Base-by-base conservation (phyloP, 2,329 filamentous ascomycete species). In the Hortaea sp. region DNA sequence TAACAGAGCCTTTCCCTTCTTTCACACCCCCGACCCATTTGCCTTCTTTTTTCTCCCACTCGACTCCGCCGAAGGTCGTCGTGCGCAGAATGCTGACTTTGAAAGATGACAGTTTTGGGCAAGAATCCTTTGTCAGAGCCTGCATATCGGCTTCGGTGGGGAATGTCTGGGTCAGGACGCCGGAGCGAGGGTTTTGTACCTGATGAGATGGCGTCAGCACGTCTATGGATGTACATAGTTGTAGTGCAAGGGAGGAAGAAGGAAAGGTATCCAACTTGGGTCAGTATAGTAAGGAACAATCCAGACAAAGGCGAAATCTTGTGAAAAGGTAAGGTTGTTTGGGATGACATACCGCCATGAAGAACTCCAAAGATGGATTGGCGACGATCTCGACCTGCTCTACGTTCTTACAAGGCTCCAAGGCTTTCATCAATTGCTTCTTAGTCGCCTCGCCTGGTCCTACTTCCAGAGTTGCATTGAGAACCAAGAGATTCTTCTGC, bases 361-460 rank as follows among this genome's bases (percentile, higher is more conserved):
- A 63, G 51, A 67, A 66, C 39, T 62, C 54, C 43, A 67, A 48
- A 41, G 56, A 62, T 5, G 66, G 65, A 43, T 64, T 64, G 1
- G 60, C 64, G 20, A 69, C 60, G 32, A 69, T 57, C 52, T 69
- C 66, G 9, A 68, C 58, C 49, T 66, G 64, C 50, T 69, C 66
- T 39, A 68, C 44, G 41, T 60, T 52, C 41, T 56, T 55, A 37
- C 58, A 61, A 20, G 46, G 39, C 29, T 56, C 56, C 41, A 69
- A 44, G 5, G 55, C 57, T 7, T 59, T 52, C 39, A 66, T 38
- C 41, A 69, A 12, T n/a, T 58, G 51, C 49, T 57, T 61, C 55
- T 65, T 67, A 39, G 57, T 62, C 12, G 55, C 52, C 45, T 63
- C 63, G 3, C 56, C 60, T 6, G 61, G 57, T 49, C 66, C 64